Conservation (phyloP, 164 flowering plant genomes). For the Sedum album region DNA sequence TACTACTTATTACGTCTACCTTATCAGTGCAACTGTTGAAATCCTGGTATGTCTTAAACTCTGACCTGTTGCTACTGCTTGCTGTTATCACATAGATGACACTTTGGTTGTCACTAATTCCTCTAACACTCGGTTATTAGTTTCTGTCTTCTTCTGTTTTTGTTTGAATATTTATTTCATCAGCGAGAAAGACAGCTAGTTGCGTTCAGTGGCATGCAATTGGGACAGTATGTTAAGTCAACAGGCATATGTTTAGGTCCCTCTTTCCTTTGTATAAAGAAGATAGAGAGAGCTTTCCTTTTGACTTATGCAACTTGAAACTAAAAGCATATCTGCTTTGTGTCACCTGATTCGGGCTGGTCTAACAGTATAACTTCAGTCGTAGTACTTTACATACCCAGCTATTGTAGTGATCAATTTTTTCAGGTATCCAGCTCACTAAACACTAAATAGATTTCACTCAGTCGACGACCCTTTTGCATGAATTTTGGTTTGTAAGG, state of each 20-base stretch:
- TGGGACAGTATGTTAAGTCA: neutral
- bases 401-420: neutral
- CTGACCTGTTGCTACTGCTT: neutral
- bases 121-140: neutral
- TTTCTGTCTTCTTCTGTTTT: neutral
- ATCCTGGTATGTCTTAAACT: conserved; percentile 31
- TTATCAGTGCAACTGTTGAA: conserved; percentile 57
- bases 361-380: neutral
- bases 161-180: neutral
- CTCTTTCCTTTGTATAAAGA: conserved; percentile 2
- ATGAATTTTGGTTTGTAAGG: neutral
- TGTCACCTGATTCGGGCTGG: conserved; percentile 1
- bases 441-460: neutral
- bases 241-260: conserved; percentile 7
- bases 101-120: neutral
- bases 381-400: neutral
- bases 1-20: conserved; percentile 50
- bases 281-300: conserved; percentile 4
- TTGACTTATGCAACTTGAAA: conserved; percentile 6
- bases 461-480: neutral
- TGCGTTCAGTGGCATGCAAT: conserved; percentile 8
- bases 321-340: conserved; percentile 3
- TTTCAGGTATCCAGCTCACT: neutral
- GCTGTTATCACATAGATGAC: neutral
- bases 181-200: neutral